Evolutionary conservation across 192 early-diverging fungal species (phyloP), one percentile per base, ranked within the genome.

Genomic region (Bifiguratus adelaidae): DNA sequence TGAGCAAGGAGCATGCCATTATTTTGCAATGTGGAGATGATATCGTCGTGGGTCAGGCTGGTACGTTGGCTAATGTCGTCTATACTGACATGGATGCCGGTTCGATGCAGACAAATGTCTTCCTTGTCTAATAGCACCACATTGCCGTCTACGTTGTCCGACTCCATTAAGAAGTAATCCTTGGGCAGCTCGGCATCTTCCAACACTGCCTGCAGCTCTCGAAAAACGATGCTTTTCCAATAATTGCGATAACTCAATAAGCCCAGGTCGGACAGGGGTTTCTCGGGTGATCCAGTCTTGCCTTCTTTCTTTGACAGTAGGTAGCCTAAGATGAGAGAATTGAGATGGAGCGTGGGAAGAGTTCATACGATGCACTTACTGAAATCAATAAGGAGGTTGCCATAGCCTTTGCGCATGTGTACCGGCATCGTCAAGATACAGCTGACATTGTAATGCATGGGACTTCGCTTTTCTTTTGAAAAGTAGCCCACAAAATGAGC

Each of bases 401-500:
- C 93, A 33, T 91, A 97, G 0, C 92, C 90, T 49, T 89, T 86
- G 41, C 88, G 70, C 55, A 93, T 90, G 63, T 83, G 78, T 11
- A 78, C 70, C 12, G 93, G 93, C 26, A 97, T 44, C n/a, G 86
- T 82, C 56, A 95, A 57, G 29, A 97, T 95, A 48, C 93, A 97
- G n/a, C 92, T 88, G 9, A 97, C 74, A 55, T 97, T 97, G 59
- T 92, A 90, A 8, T 77, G 74, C 47, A 83, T 70, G 20, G 68
- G 71, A 1, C 88, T 92, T 23, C 73, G 73, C 62, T 95, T 97
- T 63, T 97, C 92, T 48, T 99, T 99, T 22, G 91, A 95, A 68
- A 94, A 98, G 48, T 98, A 98, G 0, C 93, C 95, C 19, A 95
- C 88, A 65, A 99, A 89, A 52, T 92, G 89, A 55, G 80, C 86